phyloP scores from a whole-genome alignment of 2,329 filamentous ascomycete species.

The Huntiella decipiens region DNA sequence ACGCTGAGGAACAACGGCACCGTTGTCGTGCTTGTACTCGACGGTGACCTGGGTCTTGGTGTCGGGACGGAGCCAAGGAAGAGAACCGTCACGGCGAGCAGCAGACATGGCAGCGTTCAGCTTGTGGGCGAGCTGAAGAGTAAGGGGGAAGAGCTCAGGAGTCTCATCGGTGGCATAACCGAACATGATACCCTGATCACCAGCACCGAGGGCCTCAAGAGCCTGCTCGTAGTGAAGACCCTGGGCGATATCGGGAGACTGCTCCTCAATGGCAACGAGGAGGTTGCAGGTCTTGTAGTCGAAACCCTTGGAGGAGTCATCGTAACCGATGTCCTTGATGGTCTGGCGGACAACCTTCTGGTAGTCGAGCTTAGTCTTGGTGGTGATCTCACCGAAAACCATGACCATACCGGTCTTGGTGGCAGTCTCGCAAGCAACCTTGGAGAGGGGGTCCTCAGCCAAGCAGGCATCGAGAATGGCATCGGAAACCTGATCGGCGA shows the following conservation, averaged over 20 bases:
- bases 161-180: constrained; percentile 99
- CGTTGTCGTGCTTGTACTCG: constrained; percentile 93
- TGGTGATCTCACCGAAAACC: constrained; percentile 97
- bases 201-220: constrained; percentile 91
- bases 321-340: constrained; percentile 98
- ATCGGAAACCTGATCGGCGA: constrained; percentile 95
- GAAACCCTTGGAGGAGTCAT: constrained; percentile 92
- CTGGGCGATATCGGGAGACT: constrained; percentile 96
- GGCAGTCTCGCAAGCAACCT: constrained; percentile 96
- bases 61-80: constrained; percentile 91
- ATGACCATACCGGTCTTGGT: constrained; percentile 99
- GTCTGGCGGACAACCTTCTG: constrained; percentile 87
- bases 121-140: constrained; percentile 85
- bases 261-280: constrained; percentile 96
- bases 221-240: constrained; percentile 96
- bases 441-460: constrained; percentile 84
- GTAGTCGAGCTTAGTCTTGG: constrained; percentile 90
- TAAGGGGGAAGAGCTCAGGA: constrained; percentile 88
- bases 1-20: constrained; percentile 76
- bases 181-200: constrained; percentile 99
- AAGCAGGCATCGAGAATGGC: constrained; percentile 97
- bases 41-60: constrained; percentile 99
- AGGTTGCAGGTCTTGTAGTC: constrained; percentile 99
- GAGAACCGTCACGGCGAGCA: constrained; percentile 67
- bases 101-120: constrained; percentile 89